These are phyloP conservation scores for Tricholoma hemisulphureum DNA, from an alignment of 768 basidiomycete genomes.

Conservation along the genomic window DNA sequence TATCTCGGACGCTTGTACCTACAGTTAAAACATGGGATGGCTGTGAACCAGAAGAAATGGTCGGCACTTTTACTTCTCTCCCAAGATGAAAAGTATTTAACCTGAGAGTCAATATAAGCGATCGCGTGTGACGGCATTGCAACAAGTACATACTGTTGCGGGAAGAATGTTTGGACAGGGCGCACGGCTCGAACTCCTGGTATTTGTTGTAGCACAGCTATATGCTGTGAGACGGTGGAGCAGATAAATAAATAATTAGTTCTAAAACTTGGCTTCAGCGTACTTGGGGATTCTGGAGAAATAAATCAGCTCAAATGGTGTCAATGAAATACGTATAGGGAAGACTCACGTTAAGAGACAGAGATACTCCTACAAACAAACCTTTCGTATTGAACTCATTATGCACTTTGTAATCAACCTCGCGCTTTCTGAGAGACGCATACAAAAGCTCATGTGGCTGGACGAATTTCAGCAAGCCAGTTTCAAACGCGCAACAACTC, in stretches of 20 bases:
- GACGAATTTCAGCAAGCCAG: neutral
- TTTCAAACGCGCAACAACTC: neutral
- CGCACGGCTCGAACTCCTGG: conserved; percentile 58
- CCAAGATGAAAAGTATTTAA: conserved; percentile 44
- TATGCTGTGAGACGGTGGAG: conserved; percentile 38
- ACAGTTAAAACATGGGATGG: conserved; percentile 58
- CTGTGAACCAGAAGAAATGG: conserved; percentile 43
- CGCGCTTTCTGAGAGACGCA: conserved; percentile 40
- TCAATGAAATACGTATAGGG: neutral
- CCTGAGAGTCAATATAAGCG: conserved; percentile 26
- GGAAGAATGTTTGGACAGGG: conserved; percentile 49
- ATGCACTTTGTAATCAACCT: conserved; percentile 43
- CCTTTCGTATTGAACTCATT: conserved; percentile 52
- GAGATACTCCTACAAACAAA: conserved; percentile 58
- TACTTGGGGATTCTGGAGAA: conserved; percentile 27
- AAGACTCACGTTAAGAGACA: conserved; percentile 44
- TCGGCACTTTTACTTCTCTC: conserved; percentile 39
- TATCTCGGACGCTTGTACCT: conserved; percentile 9
- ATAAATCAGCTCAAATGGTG: neutral
- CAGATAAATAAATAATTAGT: neutral
- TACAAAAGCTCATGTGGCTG: conserved; percentile 57
- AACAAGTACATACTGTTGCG: conserved; percentile 28
- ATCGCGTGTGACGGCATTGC: neutral
- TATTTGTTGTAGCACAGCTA: conserved; percentile 39
- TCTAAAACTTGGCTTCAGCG: neutral